phyloP scores from a whole-genome alignment of 2,329 filamentous ascomycete genomes.

The Hirsutella minnesotensis region DNA sequence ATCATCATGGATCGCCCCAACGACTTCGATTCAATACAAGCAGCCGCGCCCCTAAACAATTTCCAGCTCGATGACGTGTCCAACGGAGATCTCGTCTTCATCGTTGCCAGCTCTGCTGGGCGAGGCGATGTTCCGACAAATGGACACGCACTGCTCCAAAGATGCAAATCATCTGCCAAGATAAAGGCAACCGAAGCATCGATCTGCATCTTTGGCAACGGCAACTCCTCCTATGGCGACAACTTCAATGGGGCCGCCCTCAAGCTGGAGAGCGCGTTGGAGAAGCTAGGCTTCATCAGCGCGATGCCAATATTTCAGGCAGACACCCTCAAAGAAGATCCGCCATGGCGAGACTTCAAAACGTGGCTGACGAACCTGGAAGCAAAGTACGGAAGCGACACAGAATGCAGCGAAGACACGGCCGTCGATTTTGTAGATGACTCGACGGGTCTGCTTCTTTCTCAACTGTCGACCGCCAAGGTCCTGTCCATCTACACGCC shows the following conservation, averaged over 20 bases:
- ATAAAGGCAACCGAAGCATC: not conserved
- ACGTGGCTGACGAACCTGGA: not conserved
- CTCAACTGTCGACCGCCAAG: constrained; percentile 1
- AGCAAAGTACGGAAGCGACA: not conserved
- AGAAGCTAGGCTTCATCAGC: not conserved
- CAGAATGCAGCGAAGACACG: not conserved
- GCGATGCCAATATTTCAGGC: constrained; percentile 1
- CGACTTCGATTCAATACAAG: not conserved
- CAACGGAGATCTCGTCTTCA: constrained; percentile 1
- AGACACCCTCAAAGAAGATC: constrained; percentile 3
- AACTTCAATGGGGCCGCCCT: constrained; percentile 2
- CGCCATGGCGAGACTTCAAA: constrained; percentile 2
- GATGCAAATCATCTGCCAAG: not conserved
- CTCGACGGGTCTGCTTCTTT: not conserved
- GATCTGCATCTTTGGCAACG: constrained; percentile 2
- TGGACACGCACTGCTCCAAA: not conserved
- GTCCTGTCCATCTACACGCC: not conserved
- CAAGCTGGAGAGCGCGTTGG: not conserved
- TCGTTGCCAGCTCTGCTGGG: constrained; percentile 1
- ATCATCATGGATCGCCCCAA: not conserved
- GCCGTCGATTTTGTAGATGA: not conserved
- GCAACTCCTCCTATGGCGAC: constrained; percentile 1
- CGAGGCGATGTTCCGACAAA: constrained; percentile 2
- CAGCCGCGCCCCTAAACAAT: not conserved
- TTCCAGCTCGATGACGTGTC: not conserved